Base-by-base conservation (phyloP, 768 basidiomycete species). In the Neoboletus subvelutipes region DNA sequence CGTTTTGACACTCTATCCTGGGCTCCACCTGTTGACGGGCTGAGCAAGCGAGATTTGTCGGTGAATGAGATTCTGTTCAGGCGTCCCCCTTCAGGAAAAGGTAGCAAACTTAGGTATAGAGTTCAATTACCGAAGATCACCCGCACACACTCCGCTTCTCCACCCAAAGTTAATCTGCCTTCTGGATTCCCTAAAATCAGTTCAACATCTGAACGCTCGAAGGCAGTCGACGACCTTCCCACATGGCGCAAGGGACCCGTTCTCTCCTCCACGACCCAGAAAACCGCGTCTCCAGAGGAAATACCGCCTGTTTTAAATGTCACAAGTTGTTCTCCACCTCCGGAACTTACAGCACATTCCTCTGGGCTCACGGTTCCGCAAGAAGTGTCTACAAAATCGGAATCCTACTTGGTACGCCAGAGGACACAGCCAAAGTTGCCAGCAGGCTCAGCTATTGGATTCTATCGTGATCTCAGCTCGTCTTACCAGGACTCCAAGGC, bases 361-460 rank as follows among this genome's bases (percentile, higher is more conserved):
- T 69, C 76, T 18, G 57, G 61, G 40, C 45, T 34, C 9, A 68
- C 72, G 20, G 70, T 73, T 10, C 71, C 71, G 11, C 67, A 75
- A 40, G 77, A 78, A 34, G 61, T 61, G 39, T 64, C 73, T n/a
- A 26, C 54, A 49, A 65, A 62, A 55, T 45, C 55, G 12, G 71
- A 72, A 29, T 43, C 65, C 12, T 67, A 61, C 52, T 56, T 73
- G 37, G 59, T 72, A 36, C 83, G 82, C 50, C 64, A 77, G 9
- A 79, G 83, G 65, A 71, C 78, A n/a, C 82, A 85, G 59, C 85
- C 84, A 5, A 90, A 85, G 68, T 82, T 89, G 80, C 87, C 88
- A 48, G 82, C 75, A 51, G 88, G 88, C 22, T 84, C 86, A 45
- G 80, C 79, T 41, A 85, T 91, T 52, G 88, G 85, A 36, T 88